Percentiles rank a stretch among this genome's conserved stretches.
Evolutionary conservation across 2,329 filamentous ascomycete species (phyloP).

Genomic region (Aureobasidium musti): DNA sequence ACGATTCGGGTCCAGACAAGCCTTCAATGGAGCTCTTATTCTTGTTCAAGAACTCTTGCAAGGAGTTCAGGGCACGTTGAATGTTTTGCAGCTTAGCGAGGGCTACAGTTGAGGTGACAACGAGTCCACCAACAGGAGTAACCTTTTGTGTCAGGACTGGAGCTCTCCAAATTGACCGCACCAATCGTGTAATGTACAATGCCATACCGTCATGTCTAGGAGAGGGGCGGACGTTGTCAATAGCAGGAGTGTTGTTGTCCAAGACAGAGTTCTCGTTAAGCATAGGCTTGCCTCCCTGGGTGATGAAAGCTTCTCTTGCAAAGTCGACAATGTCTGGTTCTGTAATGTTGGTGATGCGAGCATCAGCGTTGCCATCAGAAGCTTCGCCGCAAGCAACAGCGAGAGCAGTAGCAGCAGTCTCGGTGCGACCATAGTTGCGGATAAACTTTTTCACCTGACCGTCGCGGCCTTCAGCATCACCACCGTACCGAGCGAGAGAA

Average conservation of each 20-base stretch:
- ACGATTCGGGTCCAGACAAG: conserved; percentile 82
- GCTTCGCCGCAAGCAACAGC: conserved; percentile 95
- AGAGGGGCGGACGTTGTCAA: conserved; percentile 83
- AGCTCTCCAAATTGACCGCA: conserved; percentile 85
- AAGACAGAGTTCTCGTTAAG: conserved; percentile 73
- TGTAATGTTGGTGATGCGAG: conserved; percentile 67
- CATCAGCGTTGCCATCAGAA: conserved; percentile 72
- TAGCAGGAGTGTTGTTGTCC: conserved; percentile 62
- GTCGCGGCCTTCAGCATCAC: conserved; percentile 78
- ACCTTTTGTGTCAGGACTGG: conserved; percentile 64
- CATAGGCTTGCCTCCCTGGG: conserved; percentile 84
- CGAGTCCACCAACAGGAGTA: conserved; percentile 61
- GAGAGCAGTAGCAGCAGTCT: conserved; percentile 85
- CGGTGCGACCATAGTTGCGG: conserved; percentile 79
- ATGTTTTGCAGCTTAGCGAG: conserved; percentile 70
- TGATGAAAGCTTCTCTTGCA: conserved; percentile 85
- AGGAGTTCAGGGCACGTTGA: conserved; percentile 75
- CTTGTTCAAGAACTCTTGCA: conserved; percentile 79
- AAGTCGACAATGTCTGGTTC: conserved; percentile 85
- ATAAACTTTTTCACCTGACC: conserved; percentile 82
- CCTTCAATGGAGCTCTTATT: conserved; percentile 94
- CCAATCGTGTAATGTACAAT: conserved; percentile 82
- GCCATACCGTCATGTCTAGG: conserved; percentile 86
- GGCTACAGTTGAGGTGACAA: conserved; percentile 67
- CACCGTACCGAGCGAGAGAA: conserved; percentile 70